Conservation (phyloP, 2,329 filamentous ascomycete species). For the Apiospora kogelbergensis region DNA sequence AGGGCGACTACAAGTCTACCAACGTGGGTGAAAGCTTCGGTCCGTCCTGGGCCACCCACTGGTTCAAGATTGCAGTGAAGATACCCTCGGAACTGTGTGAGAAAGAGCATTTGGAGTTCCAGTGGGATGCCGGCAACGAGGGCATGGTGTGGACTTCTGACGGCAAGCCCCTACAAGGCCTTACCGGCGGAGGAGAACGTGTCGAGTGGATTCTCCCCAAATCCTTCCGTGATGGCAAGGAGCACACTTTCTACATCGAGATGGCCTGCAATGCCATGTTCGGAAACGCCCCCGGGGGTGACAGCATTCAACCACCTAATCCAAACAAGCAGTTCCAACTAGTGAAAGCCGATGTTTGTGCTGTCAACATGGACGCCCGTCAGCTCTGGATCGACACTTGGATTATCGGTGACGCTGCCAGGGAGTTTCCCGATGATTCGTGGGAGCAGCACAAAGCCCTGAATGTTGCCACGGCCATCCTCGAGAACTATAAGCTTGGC, state of each 20-base stretch:
- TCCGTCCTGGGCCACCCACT: constrained; percentile 96
- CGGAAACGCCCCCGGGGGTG: constrained; percentile 82
- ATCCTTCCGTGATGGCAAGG: constrained; percentile 77
- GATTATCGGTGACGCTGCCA: constrained; percentile 90
- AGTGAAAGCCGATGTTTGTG: constrained; percentile 78
- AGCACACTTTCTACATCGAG: constrained; percentile 91
- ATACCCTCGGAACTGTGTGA: constrained; percentile 71
- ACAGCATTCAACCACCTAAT: constrained; percentile 83
- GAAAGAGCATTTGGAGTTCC: constrained; percentile 85
- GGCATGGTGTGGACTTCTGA: constrained; percentile 91
- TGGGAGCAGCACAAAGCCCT: constrained; percentile 88
- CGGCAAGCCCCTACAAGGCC: constrained; percentile 85
- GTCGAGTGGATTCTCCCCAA: constrained; percentile 89
- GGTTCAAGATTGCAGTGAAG: constrained; percentile 84
- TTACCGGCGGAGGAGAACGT: constrained; percentile 87
- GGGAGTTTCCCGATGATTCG: constrained; percentile 85
- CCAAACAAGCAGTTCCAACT: constrained; percentile 82
- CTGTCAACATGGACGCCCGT: constrained; percentile 82
- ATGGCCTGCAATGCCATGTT: constrained; percentile 99
- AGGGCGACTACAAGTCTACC: constrained; percentile 72
- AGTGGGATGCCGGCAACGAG: constrained; percentile 95
- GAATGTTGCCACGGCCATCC: constrained; percentile 81
- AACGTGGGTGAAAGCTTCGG: constrained; percentile 79
- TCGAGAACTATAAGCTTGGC: constrained; percentile 83
- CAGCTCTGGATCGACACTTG: constrained; percentile 89